These are phyloP conservation scores for Tetrapisispora iriomotensis DNA, from an alignment of 805 yeast species.

Conservation along the genomic window DNA sequence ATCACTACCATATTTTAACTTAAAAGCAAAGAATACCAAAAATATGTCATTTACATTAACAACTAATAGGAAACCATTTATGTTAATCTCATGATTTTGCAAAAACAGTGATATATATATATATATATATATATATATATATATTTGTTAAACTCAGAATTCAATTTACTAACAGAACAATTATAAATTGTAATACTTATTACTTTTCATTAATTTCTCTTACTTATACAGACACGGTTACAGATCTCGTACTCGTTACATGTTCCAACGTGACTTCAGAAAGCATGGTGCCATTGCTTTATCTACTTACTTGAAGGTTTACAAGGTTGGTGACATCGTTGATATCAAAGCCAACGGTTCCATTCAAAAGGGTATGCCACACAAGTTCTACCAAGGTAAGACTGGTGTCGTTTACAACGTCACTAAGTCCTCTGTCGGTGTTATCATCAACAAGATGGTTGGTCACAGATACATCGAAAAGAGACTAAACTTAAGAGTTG, in stretches of 20 bases:
- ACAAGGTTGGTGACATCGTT: conserved; percentile 99
- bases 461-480: conserved; percentile 98
- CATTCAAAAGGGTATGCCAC: conserved; percentile 99
- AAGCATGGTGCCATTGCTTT: conserved; percentile 85
- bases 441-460: conserved; percentile 94
- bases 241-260: conserved; percentile 99
- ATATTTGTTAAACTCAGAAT: too few species aligned
- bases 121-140: too few species aligned
- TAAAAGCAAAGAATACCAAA: too few species aligned
- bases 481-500: conserved; percentile 97
- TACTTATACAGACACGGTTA: conserved; percentile 84
- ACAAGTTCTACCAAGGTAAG: conserved; percentile 99
- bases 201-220: too few species aligned
- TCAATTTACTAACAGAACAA: not conserved
- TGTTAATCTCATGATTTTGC: too few species aligned
- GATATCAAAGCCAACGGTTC: conserved; percentile 99
- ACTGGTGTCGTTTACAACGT: conserved; percentile 99
- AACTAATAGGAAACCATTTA: too few species aligned
- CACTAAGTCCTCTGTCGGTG: conserved; percentile 98
- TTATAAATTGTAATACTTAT: too few species aligned
- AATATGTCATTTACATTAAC: too few species aligned
- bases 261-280: conserved; percentile 99
- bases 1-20: too few species aligned
- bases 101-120: too few species aligned
- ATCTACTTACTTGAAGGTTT: conserved; percentile 94